Evolutionary conservation across 2,329 filamentous ascomycete species (phyloP), one percentile per base, ranked within the genome.

Genomic region (Colletotrichum destructivum): DNA sequence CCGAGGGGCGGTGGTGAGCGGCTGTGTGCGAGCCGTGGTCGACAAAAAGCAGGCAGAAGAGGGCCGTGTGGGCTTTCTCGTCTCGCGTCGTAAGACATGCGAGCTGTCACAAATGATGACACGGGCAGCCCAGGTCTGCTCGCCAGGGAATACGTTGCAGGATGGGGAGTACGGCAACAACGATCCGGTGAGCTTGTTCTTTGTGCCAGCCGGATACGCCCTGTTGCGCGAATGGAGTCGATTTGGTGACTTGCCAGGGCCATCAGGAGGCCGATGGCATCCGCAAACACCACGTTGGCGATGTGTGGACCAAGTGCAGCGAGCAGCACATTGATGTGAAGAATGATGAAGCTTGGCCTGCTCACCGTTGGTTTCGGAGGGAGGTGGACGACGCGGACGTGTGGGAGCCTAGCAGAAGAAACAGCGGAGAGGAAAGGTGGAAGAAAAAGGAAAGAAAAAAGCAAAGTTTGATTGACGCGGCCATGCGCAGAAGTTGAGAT

Each of bases 301-400:
- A 44, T 57, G 55, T 42, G 38, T 61, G 23, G 46, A 59, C 21
- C n/a, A 26, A 21, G 46, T 55, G 40, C 51, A 42, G 40, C 54
- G 18, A 46, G 15, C 40, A 38, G 46, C 12, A 66, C 67, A 61
- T 63, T 15, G 62, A 35, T 65, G 62, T 49, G 63, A 56, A 49
- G 60, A 47, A 49, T 35, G 55, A 61, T 52, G 62, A 52, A 40
- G 64, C 67, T 70, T 66, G 67, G 56, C 63, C 23, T 67, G 47
- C 56, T 61, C 47, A 67, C 63, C 68, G 68, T 70, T 44, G 18
- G 63, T 70, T 70, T 70, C 68, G 63, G 63, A 55, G 49, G 67
- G 42, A 70, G 54, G 57, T 46, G 47, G 31, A 62, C 15, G 46
- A 42, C 46, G 31, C 18, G 67, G 57, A 12, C 26, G 40, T 55